Evolutionary conservation across 257 asterid species (phyloP).

Genomic region (Cynanchum wilfordii): DNA sequence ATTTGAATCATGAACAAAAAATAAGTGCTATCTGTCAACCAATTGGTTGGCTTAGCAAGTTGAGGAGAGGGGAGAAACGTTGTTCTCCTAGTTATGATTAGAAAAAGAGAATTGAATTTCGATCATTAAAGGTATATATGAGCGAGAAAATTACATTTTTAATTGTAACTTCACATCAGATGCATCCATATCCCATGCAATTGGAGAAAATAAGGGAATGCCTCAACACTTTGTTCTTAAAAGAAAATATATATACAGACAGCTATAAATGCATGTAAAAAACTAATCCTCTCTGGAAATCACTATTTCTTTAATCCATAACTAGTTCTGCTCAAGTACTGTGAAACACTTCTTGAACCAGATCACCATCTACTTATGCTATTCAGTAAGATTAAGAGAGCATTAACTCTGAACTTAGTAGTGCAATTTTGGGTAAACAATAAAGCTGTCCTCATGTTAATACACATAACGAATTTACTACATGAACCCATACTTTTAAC

Average conservation of each 20-base stretch:
- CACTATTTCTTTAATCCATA: not conserved
- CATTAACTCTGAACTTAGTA: not conserved
- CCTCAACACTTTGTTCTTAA: not conserved
- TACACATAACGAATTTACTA: not conserved
- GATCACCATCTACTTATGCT: not conserved
- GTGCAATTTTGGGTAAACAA: not conserved
- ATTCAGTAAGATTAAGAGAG: not conserved
- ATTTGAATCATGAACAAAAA: not conserved
- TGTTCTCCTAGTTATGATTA: not conserved
- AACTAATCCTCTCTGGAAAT: not conserved
- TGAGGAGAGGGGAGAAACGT: not conserved
- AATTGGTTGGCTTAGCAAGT: not conserved
- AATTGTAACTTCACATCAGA: not conserved
- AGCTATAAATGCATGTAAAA: not conserved
- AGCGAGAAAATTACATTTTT: not conserved
- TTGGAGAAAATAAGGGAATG: not conserved
- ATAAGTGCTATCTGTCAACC: not conserved
- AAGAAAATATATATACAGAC: not conserved
- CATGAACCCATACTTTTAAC: not conserved
- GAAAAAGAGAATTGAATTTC: not conserved
- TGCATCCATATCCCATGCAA: not conserved
- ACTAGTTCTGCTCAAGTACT: not conserved
- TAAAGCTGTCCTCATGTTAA: not conserved
- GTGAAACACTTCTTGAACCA: not conserved
- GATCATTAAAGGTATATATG: not conserved